phyloP scores from a whole-genome alignment of 202 grass and related monocot genomes.

The Carex arenaria region DNA sequence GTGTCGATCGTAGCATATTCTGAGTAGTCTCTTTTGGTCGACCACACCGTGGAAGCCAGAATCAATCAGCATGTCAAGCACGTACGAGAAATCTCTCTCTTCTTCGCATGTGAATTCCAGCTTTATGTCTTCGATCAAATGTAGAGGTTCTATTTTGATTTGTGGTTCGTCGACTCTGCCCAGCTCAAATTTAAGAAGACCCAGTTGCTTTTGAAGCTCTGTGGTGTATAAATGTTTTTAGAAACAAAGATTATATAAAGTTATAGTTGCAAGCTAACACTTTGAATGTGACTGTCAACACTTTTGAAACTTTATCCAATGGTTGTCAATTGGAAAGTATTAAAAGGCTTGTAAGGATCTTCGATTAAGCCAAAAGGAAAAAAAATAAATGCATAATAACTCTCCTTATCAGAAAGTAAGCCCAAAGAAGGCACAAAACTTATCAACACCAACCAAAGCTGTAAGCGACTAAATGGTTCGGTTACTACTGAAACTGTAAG shows the following conservation, averaged over 20 bases:
- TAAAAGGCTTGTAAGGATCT: neutral
- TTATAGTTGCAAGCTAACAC: neutral
- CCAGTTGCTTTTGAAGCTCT: conserved; percentile 36
- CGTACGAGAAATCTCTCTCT: conserved; percentile 74
- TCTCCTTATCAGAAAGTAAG: neutral
- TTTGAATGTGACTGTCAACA: neutral
- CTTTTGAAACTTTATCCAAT: neutral
- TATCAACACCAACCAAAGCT: neutral
- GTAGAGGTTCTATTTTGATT: conserved; percentile 12
- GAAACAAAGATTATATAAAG: conserved; percentile 6
- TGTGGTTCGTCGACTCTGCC: conserved; percentile 4
- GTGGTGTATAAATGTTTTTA: conserved; percentile 3
- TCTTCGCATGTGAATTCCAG: conserved; percentile 58
- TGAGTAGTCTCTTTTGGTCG: conserved; percentile 34
- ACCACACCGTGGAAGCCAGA: conserved; percentile 54
- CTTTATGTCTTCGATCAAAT: conserved; percentile 46
- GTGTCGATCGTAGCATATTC: conserved; percentile 37
- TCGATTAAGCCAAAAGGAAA: neutral
- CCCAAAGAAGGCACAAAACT: neutral
- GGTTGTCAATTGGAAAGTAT: neutral
- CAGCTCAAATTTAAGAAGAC: conserved; percentile 18
- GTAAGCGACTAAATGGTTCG: neutral
- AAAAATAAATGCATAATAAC: neutral
- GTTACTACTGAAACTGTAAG: neutral
- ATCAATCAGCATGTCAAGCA: conserved; percentile 60